Percentiles rank a stretch among this genome's conserved stretches.
These are phyloP conservation scores for Penicillium sp. DNA, from an alignment of 2,329 filamentous ascomycete species.

Conservation along the genomic window DNA sequence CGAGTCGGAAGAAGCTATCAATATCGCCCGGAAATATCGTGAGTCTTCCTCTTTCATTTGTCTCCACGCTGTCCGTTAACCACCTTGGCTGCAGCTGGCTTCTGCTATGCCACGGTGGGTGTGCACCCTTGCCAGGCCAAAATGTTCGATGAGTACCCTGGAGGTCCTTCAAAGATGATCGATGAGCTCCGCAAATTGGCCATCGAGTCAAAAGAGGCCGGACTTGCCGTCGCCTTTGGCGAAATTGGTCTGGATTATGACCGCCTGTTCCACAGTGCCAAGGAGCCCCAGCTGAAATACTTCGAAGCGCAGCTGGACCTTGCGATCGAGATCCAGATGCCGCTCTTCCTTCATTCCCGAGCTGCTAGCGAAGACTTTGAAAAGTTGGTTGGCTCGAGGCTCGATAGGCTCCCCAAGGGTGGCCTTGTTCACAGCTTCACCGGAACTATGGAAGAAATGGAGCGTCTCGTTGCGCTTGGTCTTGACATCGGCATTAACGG, in stretches of 20 bases:
- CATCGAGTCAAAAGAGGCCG: conserved; percentile 54
- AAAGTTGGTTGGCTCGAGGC: conserved; percentile 60
- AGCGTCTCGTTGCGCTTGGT: conserved; percentile 72
- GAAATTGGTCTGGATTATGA: conserved; percentile 98
- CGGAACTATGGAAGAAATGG: conserved; percentile 80
- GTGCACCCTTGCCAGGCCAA: conserved; percentile 89
- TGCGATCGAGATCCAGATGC: conserved; percentile 72
- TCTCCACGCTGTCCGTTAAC: background rate
- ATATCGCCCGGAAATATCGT: conserved; percentile 73
- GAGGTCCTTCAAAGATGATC: conserved; percentile 45
- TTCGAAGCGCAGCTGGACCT: conserved; percentile 81
- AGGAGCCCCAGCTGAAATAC: conserved; percentile 75
- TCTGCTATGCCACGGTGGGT: conserved; percentile 85
- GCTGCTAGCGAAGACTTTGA: conserved; percentile 87
- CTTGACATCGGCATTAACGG: conserved; percentile 95
- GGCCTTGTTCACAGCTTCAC: conserved; percentile 96
- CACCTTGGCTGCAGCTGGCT: conserved; percentile 56
- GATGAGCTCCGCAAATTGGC: conserved; percentile 66
- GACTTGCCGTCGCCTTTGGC: conserved; percentile 76
- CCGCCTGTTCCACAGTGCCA: conserved; percentile 76
- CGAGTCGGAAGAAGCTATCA: conserved; percentile 72
- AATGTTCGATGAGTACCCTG: conserved; percentile 64
- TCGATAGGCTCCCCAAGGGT: conserved; percentile 67
- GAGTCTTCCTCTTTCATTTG: conserved; percentile 33
- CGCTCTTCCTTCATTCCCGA: conserved; percentile 87